Conservation (phyloP, 2,329 filamentous ascomycete species). For the Talaromyces sp. region DNA sequence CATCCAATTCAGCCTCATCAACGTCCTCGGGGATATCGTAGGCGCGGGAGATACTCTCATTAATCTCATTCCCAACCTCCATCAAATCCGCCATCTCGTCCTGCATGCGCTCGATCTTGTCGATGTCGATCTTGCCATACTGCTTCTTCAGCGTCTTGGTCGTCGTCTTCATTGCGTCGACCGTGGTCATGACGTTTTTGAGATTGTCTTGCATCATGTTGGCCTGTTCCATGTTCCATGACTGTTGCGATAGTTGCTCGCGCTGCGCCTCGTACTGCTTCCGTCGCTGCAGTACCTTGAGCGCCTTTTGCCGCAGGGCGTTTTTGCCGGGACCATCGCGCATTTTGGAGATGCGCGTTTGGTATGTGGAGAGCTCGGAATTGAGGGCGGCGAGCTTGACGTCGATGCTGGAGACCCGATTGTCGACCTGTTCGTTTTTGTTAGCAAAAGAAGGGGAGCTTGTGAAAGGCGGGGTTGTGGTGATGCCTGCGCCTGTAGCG, state of each 20-base stretch:
- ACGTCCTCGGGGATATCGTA: slow-evolving; percentile 97
- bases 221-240: slow-evolving; percentile 99
- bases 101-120: slow-evolving; percentile 95
- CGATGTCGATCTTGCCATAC: slow-evolving; percentile 95
- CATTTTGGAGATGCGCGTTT: slow-evolving; percentile 83
- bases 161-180: slow-evolving; percentile 94
- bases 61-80: slow-evolving; percentile 96
- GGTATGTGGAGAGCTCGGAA: slow-evolving; percentile 81
- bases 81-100: slow-evolving; percentile 98
- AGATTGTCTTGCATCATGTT: slow-evolving; percentile 98
- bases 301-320: slow-evolving; percentile 86
- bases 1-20: slow-evolving; percentile 92
- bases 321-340: slow-evolving; percentile 91
- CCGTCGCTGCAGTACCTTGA: slow-evolving; percentile 86
- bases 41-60: slow-evolving; percentile 82
- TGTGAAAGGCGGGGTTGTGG: background rate
- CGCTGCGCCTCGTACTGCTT: slow-evolving; percentile 93
- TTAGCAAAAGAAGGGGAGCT: background rate
- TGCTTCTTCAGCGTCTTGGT: slow-evolving; percentile 89
- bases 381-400: slow-evolving; percentile 92
- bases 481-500: background rate
- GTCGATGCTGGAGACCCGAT: slow-evolving; percentile 77
- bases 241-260: slow-evolving; percentile 87
- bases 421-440: slow-evolving; percentile 56
- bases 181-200: slow-evolving; percentile 96